These are phyloP conservation scores for Talaromyces marneffei DNA, from an alignment of 2,329 filamentous ascomycete species.

Conservation along the genomic window DNA sequence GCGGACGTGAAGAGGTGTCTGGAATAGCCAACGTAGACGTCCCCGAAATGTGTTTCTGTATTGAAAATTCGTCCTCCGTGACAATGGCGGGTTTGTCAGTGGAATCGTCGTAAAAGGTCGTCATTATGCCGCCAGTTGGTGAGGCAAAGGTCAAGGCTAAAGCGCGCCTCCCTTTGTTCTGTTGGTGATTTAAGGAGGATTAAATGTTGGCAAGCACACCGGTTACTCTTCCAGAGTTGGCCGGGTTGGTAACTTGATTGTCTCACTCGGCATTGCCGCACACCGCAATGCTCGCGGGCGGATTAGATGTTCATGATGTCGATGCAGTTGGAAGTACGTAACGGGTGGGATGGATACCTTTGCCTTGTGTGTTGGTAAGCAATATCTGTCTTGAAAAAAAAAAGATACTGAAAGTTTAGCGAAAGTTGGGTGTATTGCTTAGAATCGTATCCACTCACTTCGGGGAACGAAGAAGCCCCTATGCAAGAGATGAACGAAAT, in stretches of 20 bases:
- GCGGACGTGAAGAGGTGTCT: conserved; percentile 14
- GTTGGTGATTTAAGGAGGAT: neutral
- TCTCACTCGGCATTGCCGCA: conserved; percentile 13
- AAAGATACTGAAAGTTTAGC: neutral
- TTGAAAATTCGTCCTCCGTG: neutral
- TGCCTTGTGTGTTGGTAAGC: neutral
- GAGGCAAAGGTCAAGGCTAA: neutral
- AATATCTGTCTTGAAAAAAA: neutral
- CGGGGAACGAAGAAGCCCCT: conserved; percentile 6
- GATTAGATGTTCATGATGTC: neutral
- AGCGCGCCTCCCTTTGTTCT: neutral
- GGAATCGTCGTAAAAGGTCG: conserved; percentile 3
- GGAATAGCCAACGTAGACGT: conserved; percentile 13
- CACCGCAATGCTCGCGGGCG: conserved; percentile 6
- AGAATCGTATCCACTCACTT: neutral
- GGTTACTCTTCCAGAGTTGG: conserved; percentile 4
- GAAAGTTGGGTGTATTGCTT: neutral
- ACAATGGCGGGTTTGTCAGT: neutral
- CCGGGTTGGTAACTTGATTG: conserved; percentile 5
- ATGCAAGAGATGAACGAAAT: neutral
- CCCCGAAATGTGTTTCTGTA: neutral
- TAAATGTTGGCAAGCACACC: neutral
- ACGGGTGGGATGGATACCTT: too few relatives aligned
- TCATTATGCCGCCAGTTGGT: neutral
- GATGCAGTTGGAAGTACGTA: neutral